Evolutionary conservation across 2,329 filamentous ascomycete genomes (phyloP).

Genomic region (Trichoderma semiorbis): DNA sequence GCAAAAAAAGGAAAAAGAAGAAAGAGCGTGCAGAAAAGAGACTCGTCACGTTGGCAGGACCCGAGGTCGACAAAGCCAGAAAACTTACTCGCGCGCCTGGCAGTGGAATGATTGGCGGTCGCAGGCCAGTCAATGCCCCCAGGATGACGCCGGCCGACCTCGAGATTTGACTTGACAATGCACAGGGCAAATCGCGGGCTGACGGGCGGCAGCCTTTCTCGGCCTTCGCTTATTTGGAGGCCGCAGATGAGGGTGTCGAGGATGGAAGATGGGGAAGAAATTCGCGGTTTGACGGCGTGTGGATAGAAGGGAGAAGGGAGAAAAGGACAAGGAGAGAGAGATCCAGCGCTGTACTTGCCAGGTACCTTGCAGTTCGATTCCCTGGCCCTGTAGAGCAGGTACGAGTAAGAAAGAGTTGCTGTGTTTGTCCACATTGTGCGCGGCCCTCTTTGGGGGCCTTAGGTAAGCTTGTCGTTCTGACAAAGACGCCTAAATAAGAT

Average conservation of each 20-base stretch:
- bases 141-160: not conserved
- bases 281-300: not conserved
- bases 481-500: not conserved
- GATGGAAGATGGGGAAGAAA: not conserved
- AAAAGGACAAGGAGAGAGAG: not conserved
- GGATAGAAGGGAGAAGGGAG: not conserved
- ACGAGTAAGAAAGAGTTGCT: not conserved
- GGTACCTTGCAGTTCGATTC: not conserved
- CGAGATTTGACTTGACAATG: not conserved
- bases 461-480: not conserved
- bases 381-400: not conserved
- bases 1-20: not conserved
- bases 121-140: not conserved
- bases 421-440: not conserved
- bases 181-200: not conserved
- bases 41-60: not conserved
- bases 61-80: not conserved
- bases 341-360: not conserved
- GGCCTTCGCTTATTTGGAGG: not conserved
- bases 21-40: not conserved
- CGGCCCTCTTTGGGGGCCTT: not conserved
- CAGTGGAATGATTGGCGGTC: not conserved
- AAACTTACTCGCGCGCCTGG: constrained; percentile 8
- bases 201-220: not conserved
- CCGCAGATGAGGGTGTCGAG: not conserved